Percentiles rank a stretch among this genome's conserved stretches.
These are phyloP conservation scores for Graphiopsis chlorocephala DNA, from an alignment of 2,329 filamentous ascomycete species.

Conservation along the genomic window DNA sequence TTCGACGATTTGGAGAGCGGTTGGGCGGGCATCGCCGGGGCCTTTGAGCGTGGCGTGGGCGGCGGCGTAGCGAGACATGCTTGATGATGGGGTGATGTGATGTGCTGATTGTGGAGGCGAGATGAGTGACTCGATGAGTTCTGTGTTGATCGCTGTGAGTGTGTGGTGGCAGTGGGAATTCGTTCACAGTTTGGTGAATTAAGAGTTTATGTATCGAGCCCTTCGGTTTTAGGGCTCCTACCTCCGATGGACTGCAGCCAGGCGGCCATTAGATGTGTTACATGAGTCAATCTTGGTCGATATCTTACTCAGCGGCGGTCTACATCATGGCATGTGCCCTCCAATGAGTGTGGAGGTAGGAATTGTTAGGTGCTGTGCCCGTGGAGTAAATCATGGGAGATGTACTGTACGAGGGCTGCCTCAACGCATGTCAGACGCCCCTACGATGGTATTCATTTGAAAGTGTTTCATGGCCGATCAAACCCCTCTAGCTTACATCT, in stretches of 20 bases:
- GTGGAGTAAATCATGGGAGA: neutral
- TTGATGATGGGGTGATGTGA: constrained; percentile 29
- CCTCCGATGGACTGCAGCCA: neutral
- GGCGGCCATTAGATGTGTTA: neutral
- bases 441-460: neutral
- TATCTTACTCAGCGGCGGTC: neutral
- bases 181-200: neutral
- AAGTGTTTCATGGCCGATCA: too few relatives aligned
- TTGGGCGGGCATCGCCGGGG: constrained; percentile 28
- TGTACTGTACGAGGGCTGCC: neutral
- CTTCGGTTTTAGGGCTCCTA: neutral
- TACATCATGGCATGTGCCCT: neutral
- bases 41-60: constrained; percentile 36
- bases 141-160: too few relatives aligned
- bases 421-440: neutral
- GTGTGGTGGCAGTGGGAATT: neutral
- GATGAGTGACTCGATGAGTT: neutral
- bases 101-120: neutral
- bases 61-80: constrained; percentile 23
- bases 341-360: neutral
- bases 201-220: neutral
- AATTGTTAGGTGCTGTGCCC: neutral
- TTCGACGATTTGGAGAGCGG: constrained; percentile 26
- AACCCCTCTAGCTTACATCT: too few relatives aligned
- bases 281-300: neutral